phyloP scores from a whole-genome alignment of 1,284 basidiomycete species.

The Ceratobasidium sp. region DNA sequence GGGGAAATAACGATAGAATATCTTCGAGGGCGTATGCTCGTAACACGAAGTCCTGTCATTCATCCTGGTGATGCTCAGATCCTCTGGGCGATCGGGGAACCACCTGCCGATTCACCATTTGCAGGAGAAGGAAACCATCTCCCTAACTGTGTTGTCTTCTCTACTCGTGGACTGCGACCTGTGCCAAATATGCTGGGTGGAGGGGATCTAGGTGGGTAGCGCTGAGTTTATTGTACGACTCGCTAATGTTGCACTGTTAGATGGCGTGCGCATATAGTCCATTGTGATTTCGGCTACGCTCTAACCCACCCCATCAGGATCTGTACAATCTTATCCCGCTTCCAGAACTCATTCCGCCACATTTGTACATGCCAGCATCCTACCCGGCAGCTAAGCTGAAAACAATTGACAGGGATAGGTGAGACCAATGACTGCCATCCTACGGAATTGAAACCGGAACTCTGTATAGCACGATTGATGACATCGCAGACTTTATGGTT shows the following conservation, averaged over 20 bases:
- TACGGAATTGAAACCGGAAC: not conserved
- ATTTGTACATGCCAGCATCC: slow-evolving; percentile 38
- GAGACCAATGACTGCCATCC: not conserved
- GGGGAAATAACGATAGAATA: slow-evolving; percentile 12
- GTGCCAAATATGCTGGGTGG: slow-evolving; percentile 49
- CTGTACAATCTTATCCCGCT: slow-evolving; percentile 48
- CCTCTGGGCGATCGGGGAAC: slow-evolving; percentile 48
- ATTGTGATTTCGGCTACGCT: not conserved
- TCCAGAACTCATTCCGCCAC: slow-evolving; percentile 43
- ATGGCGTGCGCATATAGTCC: slow-evolving; percentile 32
- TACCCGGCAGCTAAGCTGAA: slow-evolving; percentile 42
- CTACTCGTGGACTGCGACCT: slow-evolving; percentile 45
- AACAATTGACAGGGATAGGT: slow-evolving; percentile 25
- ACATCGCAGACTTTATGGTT: slow-evolving; percentile 50
- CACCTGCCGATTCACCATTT: slow-evolving; percentile 48
- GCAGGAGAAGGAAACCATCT: slow-evolving; percentile 42
- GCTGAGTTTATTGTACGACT: not conserved
- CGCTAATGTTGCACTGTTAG: not conserved
- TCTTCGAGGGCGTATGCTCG: slow-evolving; percentile 43
- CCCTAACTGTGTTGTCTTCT: slow-evolving; percentile 49
- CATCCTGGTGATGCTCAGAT: slow-evolving; percentile 50
- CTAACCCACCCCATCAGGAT: slow-evolving; percentile 40
- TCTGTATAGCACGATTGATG: slow-evolving; percentile 44
- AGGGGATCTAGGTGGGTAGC: slow-evolving; percentile 49
- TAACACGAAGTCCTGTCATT: slow-evolving; percentile 49